Base-by-base conservation (phyloP, 495 filamentous ascomycete species). In the Penicillium pancosmium region DNA sequence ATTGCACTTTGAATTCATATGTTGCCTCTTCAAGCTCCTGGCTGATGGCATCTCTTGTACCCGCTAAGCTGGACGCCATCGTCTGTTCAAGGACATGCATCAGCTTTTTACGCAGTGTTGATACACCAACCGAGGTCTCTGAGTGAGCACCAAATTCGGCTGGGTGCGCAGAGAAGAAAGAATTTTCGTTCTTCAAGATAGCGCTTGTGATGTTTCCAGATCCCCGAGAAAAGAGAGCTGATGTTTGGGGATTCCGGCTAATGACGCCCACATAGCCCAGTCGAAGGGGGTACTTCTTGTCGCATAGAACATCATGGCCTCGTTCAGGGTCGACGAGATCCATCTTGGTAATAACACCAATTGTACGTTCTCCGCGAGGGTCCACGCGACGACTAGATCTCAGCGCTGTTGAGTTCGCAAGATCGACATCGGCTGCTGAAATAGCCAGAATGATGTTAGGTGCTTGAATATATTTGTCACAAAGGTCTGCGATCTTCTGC, bases 1-100 rank as follows among this genome's bases (percentile, higher is more conserved):
- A 99, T 72, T 99, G 95, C 18, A 99, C 95, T 70, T 98, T 99
- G 83, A 97, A 98, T 66, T 99, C 94, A 66, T 99, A 99, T 0
- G 91, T 93, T 5, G 94, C 92, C 73, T 99, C 95, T 69, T 97
- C 93, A 0, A 99, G 84, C 71, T 99, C 94, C 65, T 96, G 91
- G 57, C 87, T 89, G 61, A 99, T 97, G 18, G 91, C 90, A 67
- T 96, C 92, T 57, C 88, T 87, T 11, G 95, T 98, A 54, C 86
- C 82, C 56, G 91, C 86, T 48, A 99, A 82, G 64, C 90, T 96
- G 15, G 89, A 86, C 38, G 92, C 91, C 94, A 99, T 97, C 1
- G 92, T 97, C 63, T 96, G 91, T 69, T 99, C 94, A 19, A 99
- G 83, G 48, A 99, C 91, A 54, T 91, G 86, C 94, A 99, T 97